phyloP scores from a whole-genome alignment of 129 eudicot genomes.

The Helichrysum umbraculigerum region DNA sequence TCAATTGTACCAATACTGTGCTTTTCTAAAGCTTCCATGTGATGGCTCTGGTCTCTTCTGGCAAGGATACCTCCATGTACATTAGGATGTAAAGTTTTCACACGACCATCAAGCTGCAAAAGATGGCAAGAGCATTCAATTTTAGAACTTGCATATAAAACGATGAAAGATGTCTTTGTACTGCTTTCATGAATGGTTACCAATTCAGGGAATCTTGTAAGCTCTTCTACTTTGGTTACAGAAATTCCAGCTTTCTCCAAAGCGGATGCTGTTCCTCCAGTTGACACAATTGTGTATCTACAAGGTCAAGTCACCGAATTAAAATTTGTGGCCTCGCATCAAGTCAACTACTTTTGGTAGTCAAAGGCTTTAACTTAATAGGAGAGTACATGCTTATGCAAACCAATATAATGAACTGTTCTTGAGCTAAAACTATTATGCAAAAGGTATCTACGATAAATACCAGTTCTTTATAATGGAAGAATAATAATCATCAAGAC shows the following conservation, averaged over 20 bases:
- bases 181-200: constrained; percentile 35
- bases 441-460: not conserved
- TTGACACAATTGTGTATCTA: constrained; percentile 89
- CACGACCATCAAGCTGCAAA: constrained; percentile 97
- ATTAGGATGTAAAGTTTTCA: constrained; percentile 92
- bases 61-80: constrained; percentile 99
- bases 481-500: no score
- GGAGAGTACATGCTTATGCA: not conserved
- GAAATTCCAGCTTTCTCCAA: constrained; percentile 72
- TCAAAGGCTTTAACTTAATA: not conserved
- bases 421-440: not conserved
- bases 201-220: constrained; percentile 93
- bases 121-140: constrained; percentile 7
- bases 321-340: not conserved
- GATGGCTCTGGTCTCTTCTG: constrained; percentile 89
- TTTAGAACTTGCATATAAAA: not conserved
- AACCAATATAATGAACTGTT: not conserved
- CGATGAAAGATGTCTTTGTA: constrained; percentile 4
- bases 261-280: constrained; percentile 98
- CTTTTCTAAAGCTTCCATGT: constrained; percentile 87
- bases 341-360: not conserved
- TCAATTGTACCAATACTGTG: constrained; percentile 91
- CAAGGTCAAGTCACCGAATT: constrained; percentile 18
- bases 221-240: constrained; percentile 89
- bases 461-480: no score